Conservation (phyloP, 768 basidiomycete species). For the Auriscalpium vulgare region DNA sequence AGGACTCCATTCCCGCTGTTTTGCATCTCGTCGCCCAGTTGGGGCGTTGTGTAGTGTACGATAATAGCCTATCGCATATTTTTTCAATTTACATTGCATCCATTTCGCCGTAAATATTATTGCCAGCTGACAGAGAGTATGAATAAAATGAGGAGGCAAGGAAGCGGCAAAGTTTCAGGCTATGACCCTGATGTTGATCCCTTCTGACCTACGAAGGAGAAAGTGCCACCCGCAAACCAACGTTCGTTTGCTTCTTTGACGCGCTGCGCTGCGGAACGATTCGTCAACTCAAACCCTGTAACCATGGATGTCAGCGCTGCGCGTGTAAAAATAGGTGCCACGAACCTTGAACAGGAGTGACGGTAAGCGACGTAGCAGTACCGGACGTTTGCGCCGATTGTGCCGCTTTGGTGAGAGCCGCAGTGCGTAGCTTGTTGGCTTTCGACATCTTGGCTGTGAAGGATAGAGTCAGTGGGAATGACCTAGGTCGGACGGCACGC, state of each 20-base stretch:
- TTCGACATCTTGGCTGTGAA: conserved; percentile 87
- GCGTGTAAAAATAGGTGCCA: background rate
- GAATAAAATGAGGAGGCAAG: background rate
- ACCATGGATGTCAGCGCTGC: background rate
- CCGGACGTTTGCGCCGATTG: conserved; percentile 58
- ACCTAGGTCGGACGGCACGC: conserved; percentile 3
- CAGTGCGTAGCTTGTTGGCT: conserved; percentile 84
- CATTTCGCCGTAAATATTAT: background rate
- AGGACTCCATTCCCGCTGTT: background rate
- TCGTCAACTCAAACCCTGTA: conserved; percentile 88
- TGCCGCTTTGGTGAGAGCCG: conserved; percentile 72
- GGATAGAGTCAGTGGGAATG: conserved; percentile 1
- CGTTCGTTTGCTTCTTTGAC: conserved; percentile 95
- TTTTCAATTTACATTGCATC: background rate
- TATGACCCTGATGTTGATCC: conserved; percentile 20
- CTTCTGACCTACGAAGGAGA: conserved; percentile 67
- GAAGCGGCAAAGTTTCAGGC: background rate
- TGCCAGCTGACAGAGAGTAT: background rate
- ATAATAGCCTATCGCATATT: background rate
- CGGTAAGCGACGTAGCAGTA: conserved; percentile 84
- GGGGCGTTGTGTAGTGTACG: background rate
- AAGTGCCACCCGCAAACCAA: conserved; percentile 88
- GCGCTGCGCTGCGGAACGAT: conserved; percentile 77
- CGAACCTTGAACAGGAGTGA: conserved; percentile 92
- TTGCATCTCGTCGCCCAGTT: background rate